Evolutionary conservation across 2,329 filamentous ascomycete genomes (phyloP).

Genomic region (Colletotrichum melonis): DNA sequence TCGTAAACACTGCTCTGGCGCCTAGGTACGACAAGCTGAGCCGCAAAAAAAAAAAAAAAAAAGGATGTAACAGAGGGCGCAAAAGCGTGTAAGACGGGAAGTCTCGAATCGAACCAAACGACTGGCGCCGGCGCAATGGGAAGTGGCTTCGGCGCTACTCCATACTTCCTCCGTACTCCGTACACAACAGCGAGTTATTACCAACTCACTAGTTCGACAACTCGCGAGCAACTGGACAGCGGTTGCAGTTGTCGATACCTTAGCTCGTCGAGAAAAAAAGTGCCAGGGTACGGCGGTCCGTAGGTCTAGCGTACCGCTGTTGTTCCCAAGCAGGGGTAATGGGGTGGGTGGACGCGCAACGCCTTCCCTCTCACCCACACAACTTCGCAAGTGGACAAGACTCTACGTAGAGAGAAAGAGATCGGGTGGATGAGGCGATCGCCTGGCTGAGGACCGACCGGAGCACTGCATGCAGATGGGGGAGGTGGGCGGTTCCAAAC

Average conservation of each 20-base stretch:
- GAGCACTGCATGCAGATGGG: constrained; percentile 8
- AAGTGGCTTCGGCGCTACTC: not conserved
- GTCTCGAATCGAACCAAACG: not conserved
- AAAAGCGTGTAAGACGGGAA: not conserved
- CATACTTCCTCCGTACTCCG: too few species aligned
- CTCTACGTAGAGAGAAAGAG: not conserved
- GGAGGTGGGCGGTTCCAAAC: not conserved
- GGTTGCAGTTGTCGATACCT: not conserved
- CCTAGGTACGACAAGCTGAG: not conserved
- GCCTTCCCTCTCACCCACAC: not conserved
- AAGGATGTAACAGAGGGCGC: not conserved
- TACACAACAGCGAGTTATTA: not conserved
- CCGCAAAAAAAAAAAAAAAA: too few species aligned
- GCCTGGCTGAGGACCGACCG: constrained; percentile 26
- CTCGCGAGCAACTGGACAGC: constrained; percentile 6
- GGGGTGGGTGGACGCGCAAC: constrained; percentile 26
- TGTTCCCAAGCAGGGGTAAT: constrained; percentile 1
- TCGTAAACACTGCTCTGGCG: not conserved
- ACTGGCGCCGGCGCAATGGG: not conserved
- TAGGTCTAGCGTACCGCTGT: not conserved
- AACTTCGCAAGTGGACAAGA: not conserved
- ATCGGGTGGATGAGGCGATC: constrained; percentile 33
- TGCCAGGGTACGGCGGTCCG: not conserved
- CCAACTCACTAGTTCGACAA: too few species aligned
- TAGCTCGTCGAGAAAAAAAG: not conserved